These are phyloP conservation scores for Mucor lusitanicus DNA, from an alignment of 371 early-diverging fungal genomes.

Conservation along the genomic window DNA sequence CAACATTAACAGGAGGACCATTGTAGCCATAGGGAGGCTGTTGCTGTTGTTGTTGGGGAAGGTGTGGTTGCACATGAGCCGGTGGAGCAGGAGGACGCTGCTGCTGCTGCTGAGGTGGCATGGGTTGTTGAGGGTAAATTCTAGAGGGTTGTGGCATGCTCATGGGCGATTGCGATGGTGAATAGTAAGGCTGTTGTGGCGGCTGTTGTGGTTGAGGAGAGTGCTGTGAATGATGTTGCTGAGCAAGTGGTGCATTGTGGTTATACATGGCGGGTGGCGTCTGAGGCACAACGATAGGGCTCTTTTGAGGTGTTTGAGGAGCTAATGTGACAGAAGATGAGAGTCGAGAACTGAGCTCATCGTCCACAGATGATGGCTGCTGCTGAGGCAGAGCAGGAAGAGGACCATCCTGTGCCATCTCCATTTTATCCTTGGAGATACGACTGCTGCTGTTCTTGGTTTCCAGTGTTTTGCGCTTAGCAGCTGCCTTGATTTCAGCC, in stretches of 20 bases:
- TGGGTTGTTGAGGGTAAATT: slow-evolving; percentile 17
- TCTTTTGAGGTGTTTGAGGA: slow-evolving; percentile 23
- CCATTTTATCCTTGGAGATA: slow-evolving; percentile 21
- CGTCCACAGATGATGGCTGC: not conserved
- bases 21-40: slow-evolving; percentile 27
- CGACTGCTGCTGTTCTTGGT: slow-evolving; percentile 8
- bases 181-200: slow-evolving; percentile 12
- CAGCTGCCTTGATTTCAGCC: slow-evolving; percentile 68
- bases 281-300: slow-evolving; percentile 29
- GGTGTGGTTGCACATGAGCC: slow-evolving; percentile 23
- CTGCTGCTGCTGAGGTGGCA: slow-evolving; percentile 23
- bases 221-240: slow-evolving; percentile 2
- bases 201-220: slow-evolving; percentile 14
- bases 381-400: slow-evolving; percentile 14
- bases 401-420: slow-evolving; percentile 13
- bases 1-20: slow-evolving; percentile 12
- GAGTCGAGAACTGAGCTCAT: slow-evolving; percentile 19
- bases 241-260: slow-evolving; percentile 6
- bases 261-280: slow-evolving; percentile 31
- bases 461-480: slow-evolving; percentile 47
- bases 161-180: slow-evolving; percentile 4
- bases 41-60: slow-evolving; percentile 28
- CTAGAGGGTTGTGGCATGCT: slow-evolving; percentile 30
- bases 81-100: slow-evolving; percentile 30
- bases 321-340: slow-evolving; percentile 7